Evolutionary conservation across 805 yeast genomes (phyloP).

Genomic region (Komagataella phaffii): DNA sequence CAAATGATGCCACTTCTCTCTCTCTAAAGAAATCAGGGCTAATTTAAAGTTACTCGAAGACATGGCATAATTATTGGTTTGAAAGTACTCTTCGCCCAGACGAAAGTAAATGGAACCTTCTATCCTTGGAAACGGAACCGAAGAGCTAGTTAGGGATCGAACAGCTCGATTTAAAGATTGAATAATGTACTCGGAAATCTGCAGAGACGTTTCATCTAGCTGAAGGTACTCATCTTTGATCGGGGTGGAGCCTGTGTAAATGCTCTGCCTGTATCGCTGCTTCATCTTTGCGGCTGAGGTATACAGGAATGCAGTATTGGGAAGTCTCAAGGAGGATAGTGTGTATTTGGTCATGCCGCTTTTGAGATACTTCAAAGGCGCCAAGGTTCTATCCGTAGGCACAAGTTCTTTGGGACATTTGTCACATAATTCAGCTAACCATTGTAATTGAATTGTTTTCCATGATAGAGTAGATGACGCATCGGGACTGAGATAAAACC

Average conservation of each 20-base stretch:
- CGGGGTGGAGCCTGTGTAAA: not conserved
- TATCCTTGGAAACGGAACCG: constrained; percentile 18
- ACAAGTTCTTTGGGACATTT: constrained; percentile 28
- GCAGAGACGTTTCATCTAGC: not conserved
- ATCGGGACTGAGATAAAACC: constrained; percentile 11
- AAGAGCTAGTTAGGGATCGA: not conserved
- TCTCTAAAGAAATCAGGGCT: constrained; percentile 21
- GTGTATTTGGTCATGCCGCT: constrained; percentile 5
- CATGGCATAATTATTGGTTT: constrained; percentile 19
- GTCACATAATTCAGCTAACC: constrained; percentile 48
- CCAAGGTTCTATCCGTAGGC: constrained; percentile 19
- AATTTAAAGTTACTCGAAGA: constrained; percentile 28
- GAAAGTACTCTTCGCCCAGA: constrained; percentile 34
- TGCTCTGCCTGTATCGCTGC: not conserved
- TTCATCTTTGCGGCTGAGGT: not conserved
- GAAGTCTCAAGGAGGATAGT: constrained; percentile 14
- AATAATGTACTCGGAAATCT: not conserved
- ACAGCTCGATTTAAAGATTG: not conserved
- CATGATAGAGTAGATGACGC: constrained; percentile 28
- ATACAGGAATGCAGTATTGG: constrained; percentile 6
- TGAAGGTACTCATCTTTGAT: not conserved
- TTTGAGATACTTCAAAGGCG: constrained; percentile 17
- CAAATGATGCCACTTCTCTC: constrained; percentile 27
- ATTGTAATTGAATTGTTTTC: constrained; percentile 49
- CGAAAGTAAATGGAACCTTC: constrained; percentile 31